Evolutionary conservation across 306 rosid genomes (phyloP).

Genomic region (Urtica urens): DNA sequence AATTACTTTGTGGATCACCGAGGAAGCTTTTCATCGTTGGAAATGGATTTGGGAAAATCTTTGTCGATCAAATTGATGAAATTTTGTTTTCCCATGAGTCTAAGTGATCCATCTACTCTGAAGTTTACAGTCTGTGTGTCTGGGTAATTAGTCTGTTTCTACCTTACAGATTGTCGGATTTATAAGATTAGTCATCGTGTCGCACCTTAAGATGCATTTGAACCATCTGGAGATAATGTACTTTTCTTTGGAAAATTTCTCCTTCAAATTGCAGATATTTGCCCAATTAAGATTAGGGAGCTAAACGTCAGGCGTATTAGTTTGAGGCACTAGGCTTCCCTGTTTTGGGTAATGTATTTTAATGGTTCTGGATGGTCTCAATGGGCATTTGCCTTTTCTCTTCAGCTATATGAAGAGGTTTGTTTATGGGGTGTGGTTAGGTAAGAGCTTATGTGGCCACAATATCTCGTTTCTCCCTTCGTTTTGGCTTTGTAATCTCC

Average conservation of each 20-base stretch:
- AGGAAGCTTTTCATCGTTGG: too few relatives aligned
- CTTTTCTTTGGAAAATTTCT: conserved; percentile 6
- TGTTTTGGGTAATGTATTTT: conserved; percentile 3
- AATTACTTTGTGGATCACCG: too few relatives aligned
- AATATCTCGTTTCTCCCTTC: too few relatives aligned
- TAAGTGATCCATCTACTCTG: too few relatives aligned
- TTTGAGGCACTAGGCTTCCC: conserved; percentile 11
- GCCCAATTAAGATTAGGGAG: conserved; percentile 4
- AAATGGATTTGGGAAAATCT: too few relatives aligned
- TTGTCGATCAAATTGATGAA: too few relatives aligned
- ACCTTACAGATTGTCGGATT: too few relatives aligned
- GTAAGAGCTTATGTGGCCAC: conserved; percentile 8
- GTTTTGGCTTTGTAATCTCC: background rate
- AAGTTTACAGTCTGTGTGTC: too few relatives aligned
- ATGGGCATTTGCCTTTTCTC: conserved; percentile 11
- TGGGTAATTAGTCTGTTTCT: too few relatives aligned
- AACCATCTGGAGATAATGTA: background rate
- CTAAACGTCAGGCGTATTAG: conserved; percentile 2
- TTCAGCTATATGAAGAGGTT: conserved; percentile 18
- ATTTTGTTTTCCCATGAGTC: too few relatives aligned
- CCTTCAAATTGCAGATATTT: conserved; percentile 11
- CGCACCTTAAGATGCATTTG: too few relatives aligned
- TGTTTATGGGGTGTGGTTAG: conserved; percentile 11
- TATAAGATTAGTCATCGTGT: too few relatives aligned
- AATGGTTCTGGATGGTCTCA: conserved; percentile 17